Conservation (phyloP, 2,329 filamentous ascomycete genomes). For the Tolypocladium paradoxum region DNA sequence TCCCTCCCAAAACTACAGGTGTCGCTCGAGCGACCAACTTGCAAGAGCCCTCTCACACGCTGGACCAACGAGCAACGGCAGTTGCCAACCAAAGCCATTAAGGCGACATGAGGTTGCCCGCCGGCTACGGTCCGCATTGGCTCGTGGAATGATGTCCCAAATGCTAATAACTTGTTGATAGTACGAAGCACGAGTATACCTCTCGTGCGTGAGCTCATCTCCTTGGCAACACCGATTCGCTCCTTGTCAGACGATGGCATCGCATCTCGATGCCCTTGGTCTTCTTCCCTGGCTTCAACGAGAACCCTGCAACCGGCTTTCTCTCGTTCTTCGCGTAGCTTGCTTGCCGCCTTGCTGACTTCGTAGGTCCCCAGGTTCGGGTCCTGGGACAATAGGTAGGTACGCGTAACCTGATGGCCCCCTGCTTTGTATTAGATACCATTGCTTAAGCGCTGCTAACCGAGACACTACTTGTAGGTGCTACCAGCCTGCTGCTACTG, state of each 20-base stretch:
- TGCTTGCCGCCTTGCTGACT: not conserved
- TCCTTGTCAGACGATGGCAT: not conserved
- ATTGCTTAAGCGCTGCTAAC: not conserved
- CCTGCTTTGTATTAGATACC: too few relatives aligned
- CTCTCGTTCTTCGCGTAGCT: not conserved
- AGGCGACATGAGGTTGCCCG: not conserved
- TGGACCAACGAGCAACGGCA: too few relatives aligned
- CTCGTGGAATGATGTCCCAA: not conserved
- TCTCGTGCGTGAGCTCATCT: not conserved
- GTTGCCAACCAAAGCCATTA: not conserved
- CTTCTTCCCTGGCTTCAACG: not conserved
- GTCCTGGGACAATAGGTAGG: too few relatives aligned
- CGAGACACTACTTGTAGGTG: too few relatives aligned
- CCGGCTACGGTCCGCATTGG: not conserved
- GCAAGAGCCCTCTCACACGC: not conserved
- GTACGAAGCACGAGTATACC: not conserved
- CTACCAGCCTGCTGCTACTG: not conserved
- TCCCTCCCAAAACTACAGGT: not conserved
- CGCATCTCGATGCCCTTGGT: not conserved
- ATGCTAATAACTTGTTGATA: not conserved
- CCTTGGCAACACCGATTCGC: not conserved
- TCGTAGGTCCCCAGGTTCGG: not conserved
- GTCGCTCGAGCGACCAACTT: not conserved
- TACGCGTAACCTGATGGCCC: too few relatives aligned
- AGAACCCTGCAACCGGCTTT: not conserved